phyloP scores from a whole-genome alignment of 352 stramenopile genomes.

The Phytophthora pistaciae region DNA sequence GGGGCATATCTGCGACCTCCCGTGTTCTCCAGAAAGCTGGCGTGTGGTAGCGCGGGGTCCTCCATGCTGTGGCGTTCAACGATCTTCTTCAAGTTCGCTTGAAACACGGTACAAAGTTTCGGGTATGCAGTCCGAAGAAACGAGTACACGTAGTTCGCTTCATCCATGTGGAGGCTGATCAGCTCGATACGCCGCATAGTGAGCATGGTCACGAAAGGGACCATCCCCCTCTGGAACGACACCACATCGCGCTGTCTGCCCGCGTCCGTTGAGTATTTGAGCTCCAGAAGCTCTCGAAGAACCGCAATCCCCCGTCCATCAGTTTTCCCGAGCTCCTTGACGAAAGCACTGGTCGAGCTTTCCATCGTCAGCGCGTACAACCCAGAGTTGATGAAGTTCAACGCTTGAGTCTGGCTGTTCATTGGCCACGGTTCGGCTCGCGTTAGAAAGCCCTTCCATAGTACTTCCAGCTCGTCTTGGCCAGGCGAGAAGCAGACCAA shows the following conservation, averaged over 20 bases:
- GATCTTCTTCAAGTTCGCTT: slow-evolving; percentile 36
- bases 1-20: slow-evolving; percentile 40
- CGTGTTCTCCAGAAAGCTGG: slow-evolving; percentile 30
- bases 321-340: slow-evolving; percentile 38
- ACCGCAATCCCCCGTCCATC: slow-evolving; percentile 38
- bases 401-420: slow-evolving; percentile 40
- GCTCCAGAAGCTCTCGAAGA: slow-evolving; percentile 33
- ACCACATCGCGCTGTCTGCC: slow-evolving; percentile 35
- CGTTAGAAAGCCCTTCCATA: slow-evolving; percentile 50
- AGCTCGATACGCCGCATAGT: slow-evolving; percentile 45
- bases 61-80: slow-evolving; percentile 43
- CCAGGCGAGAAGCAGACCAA: slow-evolving; percentile 39
- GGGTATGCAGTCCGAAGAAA: slow-evolving; percentile 32
- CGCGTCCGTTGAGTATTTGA: slow-evolving; percentile 41
- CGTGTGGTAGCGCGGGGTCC: slow-evolving; percentile 27
- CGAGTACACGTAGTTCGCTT: slow-evolving; percentile 52
- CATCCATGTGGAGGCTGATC: slow-evolving; percentile 41
- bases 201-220: slow-evolving; percentile 43
- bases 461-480: slow-evolving; percentile 21
- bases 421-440: slow-evolving; percentile 29
- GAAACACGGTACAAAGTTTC: slow-evolving; percentile 39
- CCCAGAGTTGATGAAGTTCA: slow-evolving; percentile 55
- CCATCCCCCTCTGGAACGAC: slow-evolving; percentile 48
- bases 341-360: slow-evolving; percentile 34
- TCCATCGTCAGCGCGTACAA: slow-evolving; percentile 44